Evolutionary conservation across 2,329 filamentous ascomycete species (phyloP), one percentile per base, ranked within the genome.

Genomic region (Colletotrichum lindemuthianum): DNA sequence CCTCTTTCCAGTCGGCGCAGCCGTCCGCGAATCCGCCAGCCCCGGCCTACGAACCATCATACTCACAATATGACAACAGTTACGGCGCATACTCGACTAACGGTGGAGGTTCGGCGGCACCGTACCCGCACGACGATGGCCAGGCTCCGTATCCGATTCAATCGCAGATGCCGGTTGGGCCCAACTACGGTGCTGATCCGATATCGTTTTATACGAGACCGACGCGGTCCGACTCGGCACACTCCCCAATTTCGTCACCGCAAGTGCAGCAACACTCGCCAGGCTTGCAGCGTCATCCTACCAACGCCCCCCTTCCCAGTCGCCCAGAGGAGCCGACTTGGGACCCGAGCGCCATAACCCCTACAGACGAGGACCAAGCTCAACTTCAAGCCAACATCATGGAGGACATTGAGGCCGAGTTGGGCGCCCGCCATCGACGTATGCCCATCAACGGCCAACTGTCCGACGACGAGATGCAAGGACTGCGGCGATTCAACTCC

Each of bases 241-340:
- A 78, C 0, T 86, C 85, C 2, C 79, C 81, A 6, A 63, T 79
- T 37, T 77, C 80, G 7, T 84, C 84, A 1, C 79, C 84, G 4
- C 78, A 77, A 2, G 67, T 72, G 13, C 78, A 77, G 33, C 79
- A 82, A 50, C 71, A 78, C 32, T 79, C 81, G 6, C 76, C 81
- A 2, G 79, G 82, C n/a, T 72, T 87, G 10, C 79, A 82, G 64
- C 80, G 86, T 55, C 84, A 88, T 63, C 86, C 87, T 1, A 89
- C 87, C 13, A 84, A 88, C 73, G 82, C 87, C 59, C 83, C 87
- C 45, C 75, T 89, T 50, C 84, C 86, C n/a, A 86, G 77, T 63
- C 81, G 83, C 49, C 86, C 81, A 68, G 81, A 84, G 61, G 78
- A 81, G 45, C 73, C 73, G 2, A 75, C 76, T 41, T 82, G 81